Base-by-base conservation (phyloP, 352 stramenopile genomes). In the Thalassiosira allenii region DNA sequence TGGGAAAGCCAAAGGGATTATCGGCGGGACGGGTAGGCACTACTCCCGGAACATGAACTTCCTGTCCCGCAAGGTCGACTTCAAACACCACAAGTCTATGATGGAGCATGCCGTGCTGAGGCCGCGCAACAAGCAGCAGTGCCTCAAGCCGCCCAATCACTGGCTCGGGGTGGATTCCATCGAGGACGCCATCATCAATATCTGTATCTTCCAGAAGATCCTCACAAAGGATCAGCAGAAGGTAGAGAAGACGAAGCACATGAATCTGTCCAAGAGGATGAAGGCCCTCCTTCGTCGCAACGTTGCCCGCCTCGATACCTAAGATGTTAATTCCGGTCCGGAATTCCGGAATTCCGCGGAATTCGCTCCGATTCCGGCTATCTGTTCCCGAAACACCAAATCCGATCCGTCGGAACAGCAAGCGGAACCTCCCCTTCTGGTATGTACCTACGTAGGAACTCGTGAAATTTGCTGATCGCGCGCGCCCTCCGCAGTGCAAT, bases 201-300 rank as follows among this genome's bases (percentile, higher is more conserved):
- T 62, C 53, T 62, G 30, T 25, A 62, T 62, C 53, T 62, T 80
- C 61, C 2, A 67, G 14, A 44, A 25, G 20, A 43, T 40, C 20
- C 12, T 65, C 51, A 40, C 33, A 3, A 12, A 53, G 32, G 30
- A 25, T 6, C 6, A 25, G 44, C 44, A 54, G 44, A 25, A 25
- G 44, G 44, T 8, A 4, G 44, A 54, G n/a, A 22, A 25, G 6
- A 22, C 11, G 4, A 14, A 20, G 44, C 9, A 9, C 6, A 54
- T 6, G n/a, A 22, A 25, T 25, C 8, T 54, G 6, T 20, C 44
- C 11, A 22, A 54, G 44, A 25, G 11, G 9, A 23, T 8, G 4
- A 9, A 54, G 20, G 9, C 9, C 11, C 11, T 25, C 4, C 44
- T 54, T 54, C 44, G 44, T 8, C 4, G n/a, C 44, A 54, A 54